phyloP scores from a whole-genome alignment of 208 protist species.

The Leishmania guyanensis region DNA sequence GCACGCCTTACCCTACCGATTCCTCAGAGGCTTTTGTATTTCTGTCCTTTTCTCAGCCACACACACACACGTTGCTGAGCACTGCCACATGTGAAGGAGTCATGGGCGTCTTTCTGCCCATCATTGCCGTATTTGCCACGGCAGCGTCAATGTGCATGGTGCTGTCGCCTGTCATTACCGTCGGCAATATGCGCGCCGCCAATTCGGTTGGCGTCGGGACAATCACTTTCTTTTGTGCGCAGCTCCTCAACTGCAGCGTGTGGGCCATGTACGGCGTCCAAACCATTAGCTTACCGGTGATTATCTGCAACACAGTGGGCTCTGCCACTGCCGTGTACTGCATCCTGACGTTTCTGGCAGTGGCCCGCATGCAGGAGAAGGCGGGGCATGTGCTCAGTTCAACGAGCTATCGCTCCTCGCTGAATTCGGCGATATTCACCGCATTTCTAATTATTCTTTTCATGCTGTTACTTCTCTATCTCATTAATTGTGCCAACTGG shows the following conservation, averaged over 20 bases:
- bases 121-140: conserved; percentile 48
- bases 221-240: conserved; percentile 71
- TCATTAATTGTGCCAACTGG: conserved; percentile 31
- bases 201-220: conserved; percentile 53
- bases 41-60: background rate
- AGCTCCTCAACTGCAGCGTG: conserved; percentile 61
- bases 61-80: background rate
- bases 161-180: conserved; percentile 52
- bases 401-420: conserved; percentile 43
- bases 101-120: conserved; percentile 36
- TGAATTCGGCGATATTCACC: conserved; percentile 17
- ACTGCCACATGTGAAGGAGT: background rate
- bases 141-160: conserved; percentile 57
- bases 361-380: conserved; percentile 52
- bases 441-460: conserved; percentile 21
- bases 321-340: conserved; percentile 55
- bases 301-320: conserved; percentile 58
- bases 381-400: conserved; percentile 36
- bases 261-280: conserved; percentile 69
- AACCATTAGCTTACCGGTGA: conserved; percentile 31
- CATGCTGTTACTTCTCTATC: conserved; percentile 40
- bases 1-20: background rate
- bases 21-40: background rate
- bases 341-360: conserved; percentile 55
- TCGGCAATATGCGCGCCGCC: conserved; percentile 40